These are phyloP conservation scores for Trametes polyzona DNA, from an alignment of 1,284 basidiomycete genomes.

Conservation along the genomic window DNA sequence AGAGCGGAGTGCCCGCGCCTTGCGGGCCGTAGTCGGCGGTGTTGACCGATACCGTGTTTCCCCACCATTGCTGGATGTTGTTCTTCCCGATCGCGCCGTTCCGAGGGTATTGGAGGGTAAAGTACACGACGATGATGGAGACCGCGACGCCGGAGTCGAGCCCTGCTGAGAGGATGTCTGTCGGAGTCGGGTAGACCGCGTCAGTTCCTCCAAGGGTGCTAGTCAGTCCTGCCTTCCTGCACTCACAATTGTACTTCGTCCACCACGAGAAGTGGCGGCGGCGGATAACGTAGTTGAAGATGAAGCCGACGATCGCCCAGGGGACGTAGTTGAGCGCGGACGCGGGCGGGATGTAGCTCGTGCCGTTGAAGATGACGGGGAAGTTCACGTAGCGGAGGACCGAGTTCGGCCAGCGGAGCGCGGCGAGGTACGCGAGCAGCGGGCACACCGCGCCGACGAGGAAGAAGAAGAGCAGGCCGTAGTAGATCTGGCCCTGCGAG, in stretches of 20 bases:
- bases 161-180: constrained; percentile 54
- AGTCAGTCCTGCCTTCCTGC: too few species aligned
- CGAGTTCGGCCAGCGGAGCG: constrained; percentile 44
- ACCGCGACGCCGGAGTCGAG: constrained; percentile 53
- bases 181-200: not conserved
- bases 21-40: constrained; percentile 35
- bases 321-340: constrained; percentile 48
- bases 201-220: not conserved
- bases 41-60: constrained; percentile 43
- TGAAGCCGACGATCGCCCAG: constrained; percentile 43
- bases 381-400: constrained; percentile 79
- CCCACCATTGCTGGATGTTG: constrained; percentile 46
- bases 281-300: constrained; percentile 51
- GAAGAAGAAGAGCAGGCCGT: constrained; percentile 50
- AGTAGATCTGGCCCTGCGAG: constrained; percentile 44
- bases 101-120: constrained; percentile 49
- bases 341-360: constrained; percentile 44
- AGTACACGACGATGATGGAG: constrained; percentile 50
- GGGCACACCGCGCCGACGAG: constrained; percentile 48
- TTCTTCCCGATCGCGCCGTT: constrained; percentile 46
- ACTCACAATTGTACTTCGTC: constrained; percentile 51
- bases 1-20: constrained; percentile 29
- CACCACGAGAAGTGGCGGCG: constrained; percentile 47
- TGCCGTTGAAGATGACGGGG: constrained; percentile 49
- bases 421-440: constrained; percentile 40